A percentile compares a stretch with the other conserved stretches of the same genome.
phyloP scores from a whole-genome alignment of 768 basidiomycete genomes.

The Amanita brunnescens region DNA sequence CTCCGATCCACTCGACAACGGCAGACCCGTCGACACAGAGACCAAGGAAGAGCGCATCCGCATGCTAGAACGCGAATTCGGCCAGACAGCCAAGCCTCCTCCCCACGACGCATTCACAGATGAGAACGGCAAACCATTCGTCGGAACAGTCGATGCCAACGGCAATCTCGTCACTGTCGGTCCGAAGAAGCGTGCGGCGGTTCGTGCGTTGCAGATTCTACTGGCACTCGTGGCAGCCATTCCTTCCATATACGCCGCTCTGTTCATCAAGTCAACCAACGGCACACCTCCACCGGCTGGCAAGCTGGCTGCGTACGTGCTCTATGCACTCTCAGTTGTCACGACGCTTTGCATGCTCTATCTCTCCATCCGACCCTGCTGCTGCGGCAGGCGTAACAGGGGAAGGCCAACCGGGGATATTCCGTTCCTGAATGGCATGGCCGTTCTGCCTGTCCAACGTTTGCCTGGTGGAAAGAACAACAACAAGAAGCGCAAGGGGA shows the following conservation, averaged over 20 bases:
- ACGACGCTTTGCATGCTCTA: conserved; percentile 44
- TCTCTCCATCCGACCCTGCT: conserved; percentile 53
- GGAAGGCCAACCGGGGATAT: conserved; percentile 12
- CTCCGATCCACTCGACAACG: conserved; percentile 36
- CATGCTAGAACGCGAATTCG: conserved; percentile 66
- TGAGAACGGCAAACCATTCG: conserved; percentile 38
- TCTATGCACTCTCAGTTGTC: conserved; percentile 49
- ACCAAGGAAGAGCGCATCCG: conserved; percentile 61
- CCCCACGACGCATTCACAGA: conserved; percentile 25
- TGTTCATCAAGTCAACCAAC: conserved; percentile 47
- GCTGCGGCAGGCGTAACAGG: conserved; percentile 28
- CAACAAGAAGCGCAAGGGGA: conserved; percentile 24
- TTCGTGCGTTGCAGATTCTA: conserved; percentile 39
- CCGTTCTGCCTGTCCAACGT: conserved; percentile 57
- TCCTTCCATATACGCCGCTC: conserved; percentile 53
- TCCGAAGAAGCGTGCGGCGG: conserved; percentile 46
- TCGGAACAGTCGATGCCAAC: conserved; percentile 51
- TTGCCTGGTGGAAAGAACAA: conserved; percentile 35
- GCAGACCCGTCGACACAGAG: conserved; percentile 33
- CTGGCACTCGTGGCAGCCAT: conserved; percentile 43
- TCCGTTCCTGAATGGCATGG: conserved; percentile 34
- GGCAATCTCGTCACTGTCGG: conserved; percentile 56
- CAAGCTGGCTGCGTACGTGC: conserved; percentile 43
- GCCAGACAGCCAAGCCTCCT: conserved; percentile 25
- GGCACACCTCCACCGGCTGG: conserved; percentile 46